phyloP scores from a whole-genome alignment of 1,284 basidiomycete genomes.

The Heterobasidion occidentale region DNA sequence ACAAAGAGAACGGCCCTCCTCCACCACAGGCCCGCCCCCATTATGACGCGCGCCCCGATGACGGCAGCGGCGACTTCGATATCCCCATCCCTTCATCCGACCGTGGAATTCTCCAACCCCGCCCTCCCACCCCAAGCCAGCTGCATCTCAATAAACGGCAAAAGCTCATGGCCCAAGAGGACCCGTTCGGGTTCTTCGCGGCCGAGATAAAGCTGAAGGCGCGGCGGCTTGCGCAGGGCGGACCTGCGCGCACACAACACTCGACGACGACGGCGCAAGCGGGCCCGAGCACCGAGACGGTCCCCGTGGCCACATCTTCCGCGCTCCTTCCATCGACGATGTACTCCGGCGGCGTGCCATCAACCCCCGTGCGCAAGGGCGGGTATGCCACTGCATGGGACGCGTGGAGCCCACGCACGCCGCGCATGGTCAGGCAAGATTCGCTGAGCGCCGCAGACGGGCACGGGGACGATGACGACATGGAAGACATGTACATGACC shows the following conservation, averaged over 20 bases:
- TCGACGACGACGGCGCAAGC: neutral
- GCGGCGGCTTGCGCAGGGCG: slow-evolving; percentile 9
- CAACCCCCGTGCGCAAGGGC: neutral
- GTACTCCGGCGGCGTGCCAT: slow-evolving; percentile 2
- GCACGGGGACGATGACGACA: slow-evolving; percentile 6
- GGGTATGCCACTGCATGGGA: neutral
- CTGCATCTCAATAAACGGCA: neutral
- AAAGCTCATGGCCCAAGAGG: slow-evolving; percentile 19
- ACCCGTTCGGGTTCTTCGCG: slow-evolving; percentile 35
- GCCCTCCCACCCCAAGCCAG: slow-evolving; percentile 5
- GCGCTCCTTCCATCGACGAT: slow-evolving; percentile 14
- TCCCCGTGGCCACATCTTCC: slow-evolving; percentile 1
- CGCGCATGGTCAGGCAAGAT: slow-evolving; percentile 3
- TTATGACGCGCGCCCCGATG: neutral
- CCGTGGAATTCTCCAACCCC: slow-evolving; percentile 4
- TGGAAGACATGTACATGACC: slow-evolving; percentile 11
- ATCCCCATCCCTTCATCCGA: neutral
- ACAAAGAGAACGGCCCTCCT: neutral
- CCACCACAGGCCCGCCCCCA: neutral
- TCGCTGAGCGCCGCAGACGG: neutral
- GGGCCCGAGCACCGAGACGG: neutral
- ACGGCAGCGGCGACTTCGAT: slow-evolving; percentile 5
- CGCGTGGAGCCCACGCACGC: neutral
- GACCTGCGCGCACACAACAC: neutral
- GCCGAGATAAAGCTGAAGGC: slow-evolving; percentile 30